Conservation (phyloP, 73 alveolate genomes). For the Tetrahymena borealis region DNA sequence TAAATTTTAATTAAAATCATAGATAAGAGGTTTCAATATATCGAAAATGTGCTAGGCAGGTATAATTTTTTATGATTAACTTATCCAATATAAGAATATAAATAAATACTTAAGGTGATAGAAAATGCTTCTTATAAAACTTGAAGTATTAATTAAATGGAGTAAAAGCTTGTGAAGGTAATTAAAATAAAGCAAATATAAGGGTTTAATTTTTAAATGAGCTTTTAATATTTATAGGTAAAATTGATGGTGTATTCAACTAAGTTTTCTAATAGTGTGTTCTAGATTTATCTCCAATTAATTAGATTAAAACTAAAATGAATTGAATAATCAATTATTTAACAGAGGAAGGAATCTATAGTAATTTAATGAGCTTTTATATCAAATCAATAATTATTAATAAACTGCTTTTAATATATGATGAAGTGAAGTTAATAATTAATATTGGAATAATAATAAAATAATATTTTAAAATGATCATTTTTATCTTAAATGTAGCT, state of each 20-base stretch:
- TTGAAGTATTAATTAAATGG: neutral
- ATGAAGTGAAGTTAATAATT: no score
- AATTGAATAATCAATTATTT: neutral
- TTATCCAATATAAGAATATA: neutral
- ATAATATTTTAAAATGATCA: no score
- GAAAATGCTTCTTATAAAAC: neutral
- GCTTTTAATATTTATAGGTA: neutral
- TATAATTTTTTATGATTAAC: neutral
- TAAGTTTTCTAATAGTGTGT: neutral
- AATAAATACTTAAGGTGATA: neutral
- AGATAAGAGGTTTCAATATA: neutral
- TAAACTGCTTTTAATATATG: no score
- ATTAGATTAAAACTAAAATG: neutral
- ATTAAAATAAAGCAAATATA: neutral
- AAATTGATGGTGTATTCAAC: neutral
- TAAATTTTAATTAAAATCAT: no score
- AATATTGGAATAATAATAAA: no score
- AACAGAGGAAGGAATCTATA: neutral
- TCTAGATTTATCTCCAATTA: neutral
- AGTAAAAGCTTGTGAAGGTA: neutral
- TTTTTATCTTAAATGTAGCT: no score
- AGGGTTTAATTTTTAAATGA: neutral
- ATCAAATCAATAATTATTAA: no score
- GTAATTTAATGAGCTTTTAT: no score
- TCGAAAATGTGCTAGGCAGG: neutral